Base-by-base conservation (phyloP, 495 filamentous ascomycete species). In the Stereocaulon alpinum region DNA sequence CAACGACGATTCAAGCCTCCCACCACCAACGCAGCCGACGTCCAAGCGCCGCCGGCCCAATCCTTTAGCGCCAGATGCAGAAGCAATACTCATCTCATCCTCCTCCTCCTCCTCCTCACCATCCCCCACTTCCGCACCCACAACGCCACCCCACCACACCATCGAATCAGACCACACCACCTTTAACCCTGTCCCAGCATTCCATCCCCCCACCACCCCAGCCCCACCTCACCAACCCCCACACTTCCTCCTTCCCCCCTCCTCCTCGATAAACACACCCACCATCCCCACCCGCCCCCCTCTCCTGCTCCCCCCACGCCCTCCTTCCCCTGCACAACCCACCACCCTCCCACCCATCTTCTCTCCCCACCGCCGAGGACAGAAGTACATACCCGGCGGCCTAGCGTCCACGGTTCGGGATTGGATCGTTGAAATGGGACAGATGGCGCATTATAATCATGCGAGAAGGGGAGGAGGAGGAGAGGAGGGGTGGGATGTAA, bases 381-480 rank as follows among this genome's bases (percentile, higher is more conserved):
- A 72, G 51, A 72, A 70, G 45, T 74, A 68, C 42, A 42, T 74
- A 2, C 67, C 67, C 6, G 70, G 67, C 20, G 73, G 72, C 11
- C 55, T 74, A 54, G 73, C 73, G 29, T 60, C 64, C 18, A 70
- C 61, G 18, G 58, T 72, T 18, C 61, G 68, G 20, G 48, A 64
- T 27, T 74, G 72, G 71, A 63, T 73, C 17, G 50, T 75, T 29
- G 72, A 74, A 58, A 54, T 55, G 6, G 40, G 43, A 7, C 55
- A 61, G 30, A 10, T 37, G n/a, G 51, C 43, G 41, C 34, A 52
- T 37, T 32, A 56, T 14, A 37, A 44, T 34, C 45, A 45, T 34
- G 50, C 48, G 44, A 40, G 24, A 20, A 60, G 58, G 43, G 49
- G 0, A 10, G 4, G 18, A 7, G 18, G 22, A 15, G 9, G n/a